A percentile compares a stretch with the other conserved stretches of the same genome.
phyloP scores from a whole-genome alignment of 345 rosid species.

The thale cress (Arabidopsis thaliana) region TAIR10.1 NC_003071.7:11357501-11358000 shows the following conservation, averaged over 20 bases:
- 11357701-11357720: background rate
- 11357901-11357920: conserved; percentile 36
- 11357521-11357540: no score
- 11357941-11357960: conserved; percentile 15
- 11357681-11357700: background rate
- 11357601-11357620: background rate
- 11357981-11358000: conserved; percentile 26
- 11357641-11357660: background rate
- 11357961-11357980: conserved; percentile 23
- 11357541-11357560: background rate
- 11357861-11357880: conserved; percentile 17
- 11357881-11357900: conserved; percentile 34
- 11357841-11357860: conserved; percentile 8
- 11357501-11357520: no score
- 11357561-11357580: background rate
- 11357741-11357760: background rate
- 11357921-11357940: conserved; percentile 27
- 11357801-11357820: conserved; percentile 18
- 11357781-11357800: conserved; percentile 5
- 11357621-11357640: background rate
- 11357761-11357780: conserved; percentile 9
- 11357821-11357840: background rate
- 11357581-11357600: background rate
- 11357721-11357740: background rate
- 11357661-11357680: background rate